A percentile compares a stretch with the other conserved stretches of the same genome.
phyloP scores from a whole-genome alignment of 257 asterid genomes.

The Paraleonurus japonicus region DNA sequence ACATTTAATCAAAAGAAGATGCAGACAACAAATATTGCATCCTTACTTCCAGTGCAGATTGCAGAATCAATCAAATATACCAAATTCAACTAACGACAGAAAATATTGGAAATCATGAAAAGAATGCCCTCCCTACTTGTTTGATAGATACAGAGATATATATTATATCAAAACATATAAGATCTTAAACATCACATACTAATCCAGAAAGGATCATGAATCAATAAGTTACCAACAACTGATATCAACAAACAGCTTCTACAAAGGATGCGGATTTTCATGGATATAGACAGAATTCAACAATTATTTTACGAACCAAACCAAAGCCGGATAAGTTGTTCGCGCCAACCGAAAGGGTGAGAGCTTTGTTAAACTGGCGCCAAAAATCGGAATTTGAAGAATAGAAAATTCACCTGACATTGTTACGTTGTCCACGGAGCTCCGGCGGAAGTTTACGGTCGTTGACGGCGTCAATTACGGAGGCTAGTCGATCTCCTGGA shows the following conservation, averaged over 20 bases:
- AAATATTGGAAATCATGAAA: neutral
- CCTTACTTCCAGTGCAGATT: neutral
- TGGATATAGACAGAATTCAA: no score
- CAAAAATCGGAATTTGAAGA: neutral
- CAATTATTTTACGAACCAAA: neutral
- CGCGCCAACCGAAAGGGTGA: neutral
- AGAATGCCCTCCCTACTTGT: neutral
- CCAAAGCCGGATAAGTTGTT: neutral
- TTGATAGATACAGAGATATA: neutral
- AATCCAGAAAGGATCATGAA: neutral
- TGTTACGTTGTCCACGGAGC: conserved; percentile 81
- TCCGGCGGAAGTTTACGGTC: conserved; percentile 90
- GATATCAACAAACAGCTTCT: neutral
- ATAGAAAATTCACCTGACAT: conserved; percentile 50
- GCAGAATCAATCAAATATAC: neutral
- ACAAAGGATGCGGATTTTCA: neutral
- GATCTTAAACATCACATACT: neutral
- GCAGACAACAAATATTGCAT: neutral
- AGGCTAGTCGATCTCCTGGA: conserved; percentile 61
- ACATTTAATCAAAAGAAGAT: neutral
- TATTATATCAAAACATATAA: neutral
- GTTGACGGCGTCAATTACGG: conserved; percentile 73
- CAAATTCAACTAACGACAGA: neutral
- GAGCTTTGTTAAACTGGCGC: neutral
- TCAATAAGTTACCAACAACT: conserved; percentile 4